Evolutionary conservation across 805 yeast genomes (phyloP).

Genomic region (Myxozyma geophila): DNA sequence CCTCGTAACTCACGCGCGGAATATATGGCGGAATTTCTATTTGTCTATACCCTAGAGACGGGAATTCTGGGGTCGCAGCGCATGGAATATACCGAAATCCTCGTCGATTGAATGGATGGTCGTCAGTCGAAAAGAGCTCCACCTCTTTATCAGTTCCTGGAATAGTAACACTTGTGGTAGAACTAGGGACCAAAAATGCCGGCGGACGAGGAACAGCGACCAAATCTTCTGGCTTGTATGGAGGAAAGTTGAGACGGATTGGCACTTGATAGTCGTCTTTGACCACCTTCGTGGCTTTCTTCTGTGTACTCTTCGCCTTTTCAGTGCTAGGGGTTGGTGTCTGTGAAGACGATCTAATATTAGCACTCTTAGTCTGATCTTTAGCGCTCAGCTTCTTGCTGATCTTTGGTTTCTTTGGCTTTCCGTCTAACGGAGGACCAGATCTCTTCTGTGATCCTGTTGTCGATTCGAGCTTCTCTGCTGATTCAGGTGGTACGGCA

Average conservation of each 20-base stretch:
- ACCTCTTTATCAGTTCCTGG: slow-evolving; percentile 20
- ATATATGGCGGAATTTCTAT: slow-evolving; percentile 73
- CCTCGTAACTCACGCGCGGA: slow-evolving; percentile 66
- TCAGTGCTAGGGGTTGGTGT: slow-evolving; percentile 3
- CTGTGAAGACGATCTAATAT: background rate
- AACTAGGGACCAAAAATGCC: slow-evolving; percentile 10
- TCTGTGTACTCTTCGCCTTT: slow-evolving; percentile 14
- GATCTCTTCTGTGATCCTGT: background rate
- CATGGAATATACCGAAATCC: slow-evolving; percentile 84
- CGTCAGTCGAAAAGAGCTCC: slow-evolving; percentile 61
- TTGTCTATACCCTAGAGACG: slow-evolving; percentile 64
- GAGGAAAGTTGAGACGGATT: slow-evolving; percentile 29
- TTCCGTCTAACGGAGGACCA: background rate
- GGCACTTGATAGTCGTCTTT: slow-evolving; percentile 23
- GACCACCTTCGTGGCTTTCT: background rate
- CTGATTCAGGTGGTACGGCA: background rate
- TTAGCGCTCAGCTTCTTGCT: slow-evolving; percentile 11
- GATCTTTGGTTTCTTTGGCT: slow-evolving; percentile 10
- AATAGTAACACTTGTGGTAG: background rate
- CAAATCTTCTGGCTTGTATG: slow-evolving; percentile 33
- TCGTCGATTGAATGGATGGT: slow-evolving; percentile 75
- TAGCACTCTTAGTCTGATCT: slow-evolving; percentile 6
- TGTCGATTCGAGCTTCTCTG: background rate
- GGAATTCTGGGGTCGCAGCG: slow-evolving; percentile 61
- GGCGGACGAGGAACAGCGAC: slow-evolving; percentile 32